Evolutionary conservation across 345 rosid genomes (phyloP), one percentile per base, ranked within the genome.

Genomic region (Citrus reticulata): DNA sequence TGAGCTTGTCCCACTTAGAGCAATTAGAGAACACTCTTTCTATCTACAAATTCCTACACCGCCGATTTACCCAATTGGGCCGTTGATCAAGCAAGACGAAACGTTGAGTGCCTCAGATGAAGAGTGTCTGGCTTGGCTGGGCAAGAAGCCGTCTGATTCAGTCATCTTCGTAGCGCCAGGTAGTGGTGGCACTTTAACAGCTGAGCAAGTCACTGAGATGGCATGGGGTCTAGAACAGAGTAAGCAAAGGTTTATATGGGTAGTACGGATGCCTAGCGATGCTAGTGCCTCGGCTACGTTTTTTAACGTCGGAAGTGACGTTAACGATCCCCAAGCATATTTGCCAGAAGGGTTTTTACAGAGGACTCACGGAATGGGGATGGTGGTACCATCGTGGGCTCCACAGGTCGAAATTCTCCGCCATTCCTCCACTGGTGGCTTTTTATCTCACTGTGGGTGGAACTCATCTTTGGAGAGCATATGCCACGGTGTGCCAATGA

Each of bases 371-470:
- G 77, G 65, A 2, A 34, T 70, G 39, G 91, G 91, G 2, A 11
- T 79, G 57, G 70, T 86, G 54, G 66, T 86, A 20, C 55, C 77
- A 19, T 69, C 74, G 0, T 90, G 91, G 91, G 81, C 84, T 20
- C 79, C 87, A 24, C 91, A 86, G 46, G 71, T 20, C 69, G 80
- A 79, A 42, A 76, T 90, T 27, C 80, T 90, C 69, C 32, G 66
- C 64, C 91, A 90, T 57, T 80, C 74, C 22, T 77, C 90, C 0
- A 61, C 79, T 0, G 89, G 88, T 1, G 93, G 87, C 1, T 89
- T 89, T 64, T 13, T 89, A 46, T 79, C 91, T 14, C 92, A 86
- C 54, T 84, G 92, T 30, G 92, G 92, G 16, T 87, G 92, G 89
- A 87, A 87, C 81, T 89, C 91, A 1, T 17, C 76, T 2, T 7